These are phyloP conservation scores for Zea mays DNA, from an alignment of 176 grass and related monocot genomes.

Conservation along the genomic window DNA sequence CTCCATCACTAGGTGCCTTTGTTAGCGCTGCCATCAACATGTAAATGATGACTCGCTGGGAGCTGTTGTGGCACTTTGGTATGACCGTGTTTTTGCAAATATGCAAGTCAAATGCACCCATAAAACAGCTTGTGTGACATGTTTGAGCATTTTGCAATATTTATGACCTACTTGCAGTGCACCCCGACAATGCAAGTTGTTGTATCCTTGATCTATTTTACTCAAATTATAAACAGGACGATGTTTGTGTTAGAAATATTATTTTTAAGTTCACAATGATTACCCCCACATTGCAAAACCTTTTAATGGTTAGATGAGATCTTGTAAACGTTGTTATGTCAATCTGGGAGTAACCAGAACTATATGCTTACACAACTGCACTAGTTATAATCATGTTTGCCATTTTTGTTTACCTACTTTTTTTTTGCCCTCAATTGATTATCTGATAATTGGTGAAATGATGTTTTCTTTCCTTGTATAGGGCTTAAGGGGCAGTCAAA, in stretches of 20 bases:
- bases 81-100: not conserved
- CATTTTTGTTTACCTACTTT: not conserved
- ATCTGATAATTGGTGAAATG: not conserved
- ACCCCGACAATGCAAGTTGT: not conserved
- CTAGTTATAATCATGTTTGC: not conserved
- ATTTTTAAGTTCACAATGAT: not conserved
- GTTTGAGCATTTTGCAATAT: not conserved
- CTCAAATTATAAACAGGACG: not conserved
- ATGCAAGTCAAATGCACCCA: not conserved
- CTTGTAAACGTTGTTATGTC: not conserved
- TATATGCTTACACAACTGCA: not conserved
- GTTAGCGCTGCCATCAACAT: not conserved
- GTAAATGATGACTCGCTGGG: not conserved
- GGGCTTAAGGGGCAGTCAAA: slow-evolving; percentile 75
- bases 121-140: not conserved
- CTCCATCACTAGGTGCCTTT: not conserved
- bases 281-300: not conserved
- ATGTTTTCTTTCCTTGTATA: slow-evolving; percentile 35
- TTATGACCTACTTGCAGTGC: not conserved
- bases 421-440: not conserved
- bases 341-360: not conserved
- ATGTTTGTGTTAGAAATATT: slow-evolving; percentile 1
- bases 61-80: not conserved
- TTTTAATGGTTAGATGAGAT: not conserved
- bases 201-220: not conserved